Evolutionary conservation across 1,284 basidiomycete genomes (phyloP).

Genomic region (Lentinula novae-zelandiae): DNA sequence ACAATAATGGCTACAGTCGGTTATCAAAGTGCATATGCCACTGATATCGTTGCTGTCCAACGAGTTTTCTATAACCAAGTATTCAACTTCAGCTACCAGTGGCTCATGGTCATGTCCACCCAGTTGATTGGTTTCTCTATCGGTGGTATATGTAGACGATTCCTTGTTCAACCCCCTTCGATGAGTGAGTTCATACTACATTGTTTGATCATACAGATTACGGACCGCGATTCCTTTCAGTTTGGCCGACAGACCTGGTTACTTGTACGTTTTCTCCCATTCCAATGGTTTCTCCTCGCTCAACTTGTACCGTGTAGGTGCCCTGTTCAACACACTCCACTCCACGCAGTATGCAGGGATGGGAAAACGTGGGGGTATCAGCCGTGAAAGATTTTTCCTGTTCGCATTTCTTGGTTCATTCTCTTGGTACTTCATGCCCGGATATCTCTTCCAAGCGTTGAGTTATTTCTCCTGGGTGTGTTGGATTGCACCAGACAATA

Average conservation of each 20-base stretch:
- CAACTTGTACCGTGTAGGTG: neutral
- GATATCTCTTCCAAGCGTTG: conserved; percentile 72
- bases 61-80: conserved; percentile 64
- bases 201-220: neutral
- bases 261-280: conserved; percentile 48
- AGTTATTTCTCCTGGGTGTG: conserved; percentile 64
- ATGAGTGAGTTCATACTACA: conserved; percentile 66
- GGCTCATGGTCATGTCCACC: conserved; percentile 80
- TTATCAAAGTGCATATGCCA: conserved; percentile 57
- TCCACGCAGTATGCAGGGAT: conserved; percentile 56
- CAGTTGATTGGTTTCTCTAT: conserved; percentile 87
- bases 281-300: no score
- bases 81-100: conserved; percentile 69
- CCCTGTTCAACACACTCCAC: conserved; percentile 54
- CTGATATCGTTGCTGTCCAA: conserved; percentile 78
- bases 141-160: conserved; percentile 75
- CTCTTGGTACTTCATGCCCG: conserved; percentile 69
- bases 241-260: conserved; percentile 88
- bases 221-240: conserved; percentile 24
- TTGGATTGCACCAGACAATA: conserved; percentile 18
- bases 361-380: conserved; percentile 62
- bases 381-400: conserved; percentile 75
- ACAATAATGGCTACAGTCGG: conserved; percentile 81
- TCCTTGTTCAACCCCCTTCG: conserved; percentile 84
- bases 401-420: conserved; percentile 57